These are phyloP conservation scores for Mortierella sp. DNA, from an alignment of 371 early-diverging fungal species.

Conservation along the genomic window DNA sequence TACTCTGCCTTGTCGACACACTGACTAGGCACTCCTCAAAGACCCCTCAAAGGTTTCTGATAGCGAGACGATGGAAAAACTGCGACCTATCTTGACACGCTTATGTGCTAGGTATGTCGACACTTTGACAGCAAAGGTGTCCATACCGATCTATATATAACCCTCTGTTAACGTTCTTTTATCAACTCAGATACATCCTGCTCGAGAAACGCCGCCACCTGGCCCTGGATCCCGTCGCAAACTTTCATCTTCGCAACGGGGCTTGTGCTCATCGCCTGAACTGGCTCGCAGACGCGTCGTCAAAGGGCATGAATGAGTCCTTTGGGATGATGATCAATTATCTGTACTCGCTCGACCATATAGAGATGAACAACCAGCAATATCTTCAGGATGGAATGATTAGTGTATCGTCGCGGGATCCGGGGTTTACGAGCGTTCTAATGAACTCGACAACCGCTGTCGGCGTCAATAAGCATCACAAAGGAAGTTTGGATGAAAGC, in stretches of 20 bases:
- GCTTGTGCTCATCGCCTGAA: conserved; percentile 85
- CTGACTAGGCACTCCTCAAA: conserved; percentile 27
- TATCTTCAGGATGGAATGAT: conserved; percentile 78
- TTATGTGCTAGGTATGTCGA: conserved; percentile 81
- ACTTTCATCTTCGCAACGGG: conserved; percentile 92
- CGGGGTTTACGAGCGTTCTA: conserved; percentile 15
- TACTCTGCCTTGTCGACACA: background rate
- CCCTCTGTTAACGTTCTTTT: too few species aligned
- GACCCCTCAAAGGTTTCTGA: conserved; percentile 25
- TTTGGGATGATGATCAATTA: conserved; percentile 93
- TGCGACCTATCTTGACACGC: conserved; percentile 65
- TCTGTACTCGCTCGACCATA: conserved; percentile 71
- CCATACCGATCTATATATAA: too few species aligned
- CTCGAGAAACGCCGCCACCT: conserved; percentile 68
- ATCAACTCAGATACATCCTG: conserved; percentile 67
- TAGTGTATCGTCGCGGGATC: conserved; percentile 54
- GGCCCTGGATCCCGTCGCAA: conserved; percentile 88
- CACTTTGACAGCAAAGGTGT: too few species aligned
- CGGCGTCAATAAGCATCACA: background rate
- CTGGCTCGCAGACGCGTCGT: conserved; percentile 84
- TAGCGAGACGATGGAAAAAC: conserved; percentile 30
- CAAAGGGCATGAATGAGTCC: conserved; percentile 79
- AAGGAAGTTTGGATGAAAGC: background rate
- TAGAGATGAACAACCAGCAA: conserved; percentile 80
- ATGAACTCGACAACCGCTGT: background rate